phyloP scores from a whole-genome alignment of 2,329 filamentous ascomycete genomes.

The Sporothrix protearum region DNA sequence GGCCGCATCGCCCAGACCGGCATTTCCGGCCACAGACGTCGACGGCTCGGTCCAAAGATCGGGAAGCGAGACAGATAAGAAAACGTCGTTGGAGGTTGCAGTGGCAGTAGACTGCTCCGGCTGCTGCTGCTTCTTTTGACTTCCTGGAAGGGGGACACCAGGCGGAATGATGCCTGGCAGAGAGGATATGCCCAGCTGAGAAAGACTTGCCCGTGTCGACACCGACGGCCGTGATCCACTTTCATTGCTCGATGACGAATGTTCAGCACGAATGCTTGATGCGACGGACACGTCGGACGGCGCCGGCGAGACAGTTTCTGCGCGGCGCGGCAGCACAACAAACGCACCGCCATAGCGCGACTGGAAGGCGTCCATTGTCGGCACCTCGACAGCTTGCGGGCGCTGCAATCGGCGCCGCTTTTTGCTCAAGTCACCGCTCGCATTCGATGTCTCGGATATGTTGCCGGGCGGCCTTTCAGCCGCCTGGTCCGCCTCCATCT shows the following conservation, averaged over 20 bases:
- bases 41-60: background rate
- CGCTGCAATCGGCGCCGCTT: constrained; percentile 19
- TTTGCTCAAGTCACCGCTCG: background rate
- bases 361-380: background rate
- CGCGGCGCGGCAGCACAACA: constrained; percentile 11
- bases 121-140: background rate
- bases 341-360: constrained; percentile 11
- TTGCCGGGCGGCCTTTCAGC: background rate
- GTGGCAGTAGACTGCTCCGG: background rate
- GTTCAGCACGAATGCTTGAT: background rate
- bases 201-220: background rate
- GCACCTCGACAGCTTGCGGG: background rate
- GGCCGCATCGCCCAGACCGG: too few relatives aligned
- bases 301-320: background rate
- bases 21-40: background rate
- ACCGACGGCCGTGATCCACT: background rate
- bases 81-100: background rate
- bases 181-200: background rate
- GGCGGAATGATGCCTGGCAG: background rate
- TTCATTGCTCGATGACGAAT: background rate
- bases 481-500: background rate
- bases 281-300: background rate
- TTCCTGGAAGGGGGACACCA: background rate
- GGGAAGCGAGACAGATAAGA: background rate
- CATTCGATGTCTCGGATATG: background rate